phyloP scores from a whole-genome alignment of 768 basidiomycete genomes.

The Tephrocybe sp. region DNA sequence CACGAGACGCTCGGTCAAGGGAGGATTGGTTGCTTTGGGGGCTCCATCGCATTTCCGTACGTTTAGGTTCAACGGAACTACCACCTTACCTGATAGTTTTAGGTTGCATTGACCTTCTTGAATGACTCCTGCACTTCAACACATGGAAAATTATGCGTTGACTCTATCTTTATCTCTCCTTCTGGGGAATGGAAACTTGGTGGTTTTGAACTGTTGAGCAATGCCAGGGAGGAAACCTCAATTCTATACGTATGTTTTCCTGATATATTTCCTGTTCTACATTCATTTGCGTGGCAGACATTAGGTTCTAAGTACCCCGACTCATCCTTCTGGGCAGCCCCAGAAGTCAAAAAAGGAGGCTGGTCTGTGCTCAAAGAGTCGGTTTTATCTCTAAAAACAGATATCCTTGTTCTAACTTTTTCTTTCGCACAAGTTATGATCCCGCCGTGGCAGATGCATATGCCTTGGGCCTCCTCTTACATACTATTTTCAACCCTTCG shows the following conservation, averaged over 20 bases:
- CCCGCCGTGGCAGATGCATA: slow-evolving; percentile 81
- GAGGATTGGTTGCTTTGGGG: slow-evolving; percentile 96
- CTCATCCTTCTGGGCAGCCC: slow-evolving; percentile 59
- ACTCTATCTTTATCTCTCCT: slow-evolving; percentile 84
- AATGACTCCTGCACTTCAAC: slow-evolving; percentile 82
- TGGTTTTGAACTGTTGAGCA: slow-evolving; percentile 90
- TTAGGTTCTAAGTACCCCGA: slow-evolving; percentile 65
- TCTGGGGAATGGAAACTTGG: slow-evolving; percentile 97
- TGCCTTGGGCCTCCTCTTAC: slow-evolving; percentile 81
- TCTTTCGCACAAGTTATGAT: slow-evolving; percentile 32
- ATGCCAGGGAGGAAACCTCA: slow-evolving; percentile 72
- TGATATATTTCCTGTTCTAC: slow-evolving; percentile 6
- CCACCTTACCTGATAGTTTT: slow-evolving; percentile 10
- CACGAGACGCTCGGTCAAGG: slow-evolving; percentile 57
- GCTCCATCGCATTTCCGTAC: slow-evolving; percentile 81
- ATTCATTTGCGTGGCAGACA: slow-evolving; percentile 40
- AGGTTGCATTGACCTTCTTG: slow-evolving; percentile 89
- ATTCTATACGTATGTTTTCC: slow-evolving; percentile 70
- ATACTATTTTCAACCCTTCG: slow-evolving; percentile 83
- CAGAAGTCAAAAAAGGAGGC: slow-evolving; percentile 87
- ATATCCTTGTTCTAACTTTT: not conserved
- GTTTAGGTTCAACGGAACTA: slow-evolving; percentile 25
- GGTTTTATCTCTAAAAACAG: slow-evolving; percentile 15
- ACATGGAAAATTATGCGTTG: slow-evolving; percentile 75
- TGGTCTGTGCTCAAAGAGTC: slow-evolving; percentile 86